Evolutionary conservation across 805 yeast species (phyloP), one percentile per base, ranked within the genome.

Genomic region (Ogataea dorogensis): DNA sequence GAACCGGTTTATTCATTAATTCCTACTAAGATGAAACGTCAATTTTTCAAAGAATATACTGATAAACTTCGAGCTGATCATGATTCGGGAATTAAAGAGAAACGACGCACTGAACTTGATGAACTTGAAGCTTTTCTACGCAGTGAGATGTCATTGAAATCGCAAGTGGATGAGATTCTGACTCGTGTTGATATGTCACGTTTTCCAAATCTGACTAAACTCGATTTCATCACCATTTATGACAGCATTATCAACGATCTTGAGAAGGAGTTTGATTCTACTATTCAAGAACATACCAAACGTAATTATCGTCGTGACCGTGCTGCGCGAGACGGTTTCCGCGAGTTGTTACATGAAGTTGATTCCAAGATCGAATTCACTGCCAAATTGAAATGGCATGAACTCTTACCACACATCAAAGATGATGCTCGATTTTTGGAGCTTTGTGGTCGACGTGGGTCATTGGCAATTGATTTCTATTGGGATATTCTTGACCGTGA

Each of bases 401-500:
- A 80, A 16, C 50, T 85, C 2, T 67, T 74, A 26, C 63, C 70
- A 0, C 41, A 51, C 5, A 49, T 86, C 1, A 75, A 75, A 40
- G 71, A 73, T 20, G 82, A 81, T 42, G 66, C 65, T 29, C 61
- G 75, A 11, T 87, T 82, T 51, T 50, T 73, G 11, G 75, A 70
- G 15, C 44, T 87, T 23, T 68, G 87, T 38, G 95, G 94, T 0
- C 70, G 88, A 36, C 67, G 73, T 28, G 95, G 96, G 0, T 86
- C 96, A 0, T 71, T 79, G 1, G 82, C 95, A 1, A 52, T 80
- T 26, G 95, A 87, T 44, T 59, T 85, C 25, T 87, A 82, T 55
- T 73, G 86, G 75, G 95, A 88, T 55, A 50, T 73, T 0, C 69
- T 82, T 3, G 88, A 82, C 47, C 80, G 75, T 38, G 78, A 76